A percentile compares a stretch with the other conserved stretches of the same genome.
These are phyloP conservation scores for Chalciporus chontae DNA, from an alignment of 768 basidiomycete species.

Conservation along the genomic window DNA sequence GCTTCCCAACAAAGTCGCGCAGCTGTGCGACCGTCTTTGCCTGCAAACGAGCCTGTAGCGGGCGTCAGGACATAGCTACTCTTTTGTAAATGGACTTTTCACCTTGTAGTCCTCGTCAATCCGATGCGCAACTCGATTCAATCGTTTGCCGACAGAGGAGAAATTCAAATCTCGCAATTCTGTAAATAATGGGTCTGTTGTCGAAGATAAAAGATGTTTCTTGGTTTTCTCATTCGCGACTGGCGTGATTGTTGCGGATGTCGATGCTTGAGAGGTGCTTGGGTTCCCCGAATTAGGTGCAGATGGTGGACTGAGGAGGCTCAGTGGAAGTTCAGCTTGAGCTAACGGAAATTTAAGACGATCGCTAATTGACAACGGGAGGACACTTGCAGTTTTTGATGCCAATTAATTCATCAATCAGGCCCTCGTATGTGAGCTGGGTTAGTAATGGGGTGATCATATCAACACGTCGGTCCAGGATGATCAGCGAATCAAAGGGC, in stretches of 20 bases:
- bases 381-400: constrained; percentile 76
- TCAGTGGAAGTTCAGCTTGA: constrained; percentile 76
- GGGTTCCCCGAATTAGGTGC: constrained; percentile 38
- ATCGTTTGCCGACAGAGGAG: constrained; percentile 75
- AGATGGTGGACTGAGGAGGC: constrained; percentile 57
- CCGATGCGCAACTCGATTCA: constrained; percentile 78
- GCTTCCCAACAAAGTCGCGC: constrained; percentile 91
- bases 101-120: constrained; percentile 94
- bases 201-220: constrained; percentile 79
- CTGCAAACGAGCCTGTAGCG: constrained; percentile 67
- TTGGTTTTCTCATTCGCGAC: constrained; percentile 80
- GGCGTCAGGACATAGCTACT: constrained; percentile 3
- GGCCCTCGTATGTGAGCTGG: constrained; percentile 94
- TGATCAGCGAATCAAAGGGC: constrained; percentile 79
- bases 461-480: constrained; percentile 88
- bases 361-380: not conserved
- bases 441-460: constrained; percentile 96
- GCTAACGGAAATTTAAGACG: constrained; percentile 39
- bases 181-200: constrained; percentile 74
- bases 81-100: constrained; percentile 3
- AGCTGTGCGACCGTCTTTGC: constrained; percentile 90
- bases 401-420: constrained; percentile 88
- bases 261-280: constrained; percentile 39
- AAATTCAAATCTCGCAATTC: constrained; percentile 93
- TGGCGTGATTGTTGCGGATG: constrained; percentile 43